Conservation (phyloP, 2,329 filamentous ascomycete species). For the Coniochaeta sp. region DNA sequence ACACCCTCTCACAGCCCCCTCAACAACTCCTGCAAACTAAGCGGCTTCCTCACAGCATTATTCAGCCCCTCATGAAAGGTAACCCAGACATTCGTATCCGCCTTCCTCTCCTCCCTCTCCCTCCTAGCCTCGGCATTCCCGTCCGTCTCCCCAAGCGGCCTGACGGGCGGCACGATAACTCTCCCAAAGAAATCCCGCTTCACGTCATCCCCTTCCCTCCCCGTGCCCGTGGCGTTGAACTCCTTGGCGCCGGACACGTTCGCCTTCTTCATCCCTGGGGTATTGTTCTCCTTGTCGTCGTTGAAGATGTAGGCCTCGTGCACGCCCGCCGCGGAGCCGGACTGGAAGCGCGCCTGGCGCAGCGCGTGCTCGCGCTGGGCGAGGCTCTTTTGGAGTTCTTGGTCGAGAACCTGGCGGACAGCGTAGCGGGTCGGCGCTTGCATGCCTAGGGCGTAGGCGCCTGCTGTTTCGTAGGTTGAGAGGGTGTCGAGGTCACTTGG, state of each 20-base stretch:
- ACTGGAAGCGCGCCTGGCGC: slow-evolving; percentile 57
- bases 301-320: slow-evolving; percentile 16
- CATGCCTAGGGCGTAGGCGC: slow-evolving; percentile 44
- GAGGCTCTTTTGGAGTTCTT: slow-evolving; percentile 74
- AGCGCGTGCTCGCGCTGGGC: slow-evolving; percentile 58
- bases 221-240: slow-evolving; percentile 19
- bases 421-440: slow-evolving; percentile 80
- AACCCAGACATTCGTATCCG: slow-evolving; percentile 67
- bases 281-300: slow-evolving; percentile 31
- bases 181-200: slow-evolving; percentile 86
- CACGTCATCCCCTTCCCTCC: slow-evolving; percentile 28
- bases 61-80: slow-evolving; percentile 86
- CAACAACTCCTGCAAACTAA: slow-evolving; percentile 75
- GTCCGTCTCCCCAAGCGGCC: slow-evolving; percentile 31
- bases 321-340: slow-evolving; percentile 31
- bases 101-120: slow-evolving; percentile 28
- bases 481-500: slow-evolving; percentile 67
- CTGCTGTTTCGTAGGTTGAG: slow-evolving; percentile 64
- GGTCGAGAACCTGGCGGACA: slow-evolving; percentile 85
- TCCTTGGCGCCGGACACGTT: slow-evolving; percentile 23
- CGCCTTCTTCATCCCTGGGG: slow-evolving; percentile 8
- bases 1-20: slow-evolving; percentile 42
- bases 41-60: slow-evolving; percentile 85
- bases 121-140: slow-evolving; percentile 22
- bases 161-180: slow-evolving; percentile 40